These are phyloP conservation scores for Ampelocalamus luodianensis DNA, from an alignment of 176 grass and related monocot species.

Conservation along the genomic window DNA sequence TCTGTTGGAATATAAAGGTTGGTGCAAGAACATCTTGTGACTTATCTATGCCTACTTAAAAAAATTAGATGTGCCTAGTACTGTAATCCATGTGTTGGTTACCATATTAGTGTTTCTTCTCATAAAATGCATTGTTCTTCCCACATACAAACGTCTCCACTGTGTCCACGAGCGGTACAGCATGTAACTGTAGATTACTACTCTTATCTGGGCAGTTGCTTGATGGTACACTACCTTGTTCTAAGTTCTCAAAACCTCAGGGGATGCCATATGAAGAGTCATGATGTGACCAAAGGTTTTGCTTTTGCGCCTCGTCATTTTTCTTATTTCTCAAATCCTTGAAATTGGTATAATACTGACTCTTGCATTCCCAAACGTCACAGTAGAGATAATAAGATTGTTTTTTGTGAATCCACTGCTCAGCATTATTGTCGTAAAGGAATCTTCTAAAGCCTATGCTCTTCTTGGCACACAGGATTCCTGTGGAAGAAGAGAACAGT, in stretches of 20 bases:
- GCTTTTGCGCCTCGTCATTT: not conserved
- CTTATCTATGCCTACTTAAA: not conserved
- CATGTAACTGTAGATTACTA: slow-evolving; percentile 10
- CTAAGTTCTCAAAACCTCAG: slow-evolving; percentile 9
- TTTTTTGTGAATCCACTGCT: slow-evolving; percentile 24
- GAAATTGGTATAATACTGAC: slow-evolving; percentile 10
- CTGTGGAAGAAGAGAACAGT: slow-evolving; percentile 56
- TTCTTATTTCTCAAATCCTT: not conserved
- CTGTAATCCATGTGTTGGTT: slow-evolving; percentile 29
- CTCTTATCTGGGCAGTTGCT: not conserved
- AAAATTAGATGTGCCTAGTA: slow-evolving; percentile 21
- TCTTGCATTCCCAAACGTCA: not conserved
- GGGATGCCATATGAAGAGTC: not conserved
- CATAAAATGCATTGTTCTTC: slow-evolving; percentile 4
- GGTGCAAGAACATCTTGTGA: slow-evolving; percentile 34
- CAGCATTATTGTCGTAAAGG: slow-evolving; percentile 1
- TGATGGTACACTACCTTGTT: not conserved
- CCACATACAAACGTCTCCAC: slow-evolving; percentile 1
- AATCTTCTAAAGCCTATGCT: slow-evolving; percentile 36
- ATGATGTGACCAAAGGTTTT: not conserved
- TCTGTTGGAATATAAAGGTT: slow-evolving; percentile 67
- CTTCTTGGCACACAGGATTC: slow-evolving; percentile 59
- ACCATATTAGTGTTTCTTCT: not conserved
- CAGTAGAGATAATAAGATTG: not conserved
- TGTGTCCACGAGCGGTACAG: not conserved